phyloP scores from a whole-genome alignment of 2,329 filamentous ascomycete species.

The Paecilomyces formosus region DNA sequence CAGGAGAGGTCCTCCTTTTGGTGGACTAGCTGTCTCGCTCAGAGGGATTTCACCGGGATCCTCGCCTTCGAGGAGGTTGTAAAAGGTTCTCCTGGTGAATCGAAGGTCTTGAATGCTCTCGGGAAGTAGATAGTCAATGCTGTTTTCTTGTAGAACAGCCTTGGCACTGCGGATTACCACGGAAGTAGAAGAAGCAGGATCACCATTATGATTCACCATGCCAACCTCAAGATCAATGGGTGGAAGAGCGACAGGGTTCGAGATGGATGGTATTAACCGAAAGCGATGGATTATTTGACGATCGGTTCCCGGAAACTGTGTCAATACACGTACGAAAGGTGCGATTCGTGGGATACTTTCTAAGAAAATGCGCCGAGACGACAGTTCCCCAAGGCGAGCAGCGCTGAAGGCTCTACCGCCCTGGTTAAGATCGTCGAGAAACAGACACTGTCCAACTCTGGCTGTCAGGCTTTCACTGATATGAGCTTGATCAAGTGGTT shows the following conservation, averaged over 20 bases:
- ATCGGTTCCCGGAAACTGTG: constrained; percentile 8
- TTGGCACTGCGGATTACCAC: constrained; percentile 21
- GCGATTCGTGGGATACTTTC: constrained; percentile 25
- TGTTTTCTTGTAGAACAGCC: constrained; percentile 20
- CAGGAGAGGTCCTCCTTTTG: constrained; percentile 5
- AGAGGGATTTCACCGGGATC: not conserved
- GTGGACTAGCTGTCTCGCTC: not conserved
- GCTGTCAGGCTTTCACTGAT: constrained; percentile 28
- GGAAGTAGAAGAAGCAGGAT: constrained; percentile 2
- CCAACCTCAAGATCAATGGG: constrained; percentile 25
- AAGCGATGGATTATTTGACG: constrained; percentile 18
- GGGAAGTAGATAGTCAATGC: constrained; percentile 32
- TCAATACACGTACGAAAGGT: constrained; percentile 23
- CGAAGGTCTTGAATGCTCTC: constrained; percentile 31
- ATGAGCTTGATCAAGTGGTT: constrained; percentile 1
- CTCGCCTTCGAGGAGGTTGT: constrained; percentile 15
- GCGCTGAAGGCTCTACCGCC: constrained; percentile 17
- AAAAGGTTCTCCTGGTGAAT: constrained; percentile 26
- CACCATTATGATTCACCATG: constrained; percentile 2
- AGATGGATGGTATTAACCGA: constrained; percentile 23
- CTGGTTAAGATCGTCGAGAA: constrained; percentile 17
- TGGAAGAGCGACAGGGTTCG: constrained; percentile 17
- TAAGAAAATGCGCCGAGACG: constrained; percentile 24
- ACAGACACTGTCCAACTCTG: constrained; percentile 32
- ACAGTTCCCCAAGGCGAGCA: constrained; percentile 20